Evolutionary conservation across 495 filamentous ascomycete genomes (phyloP).

Genomic region (Podospora fimiseda): DNA sequence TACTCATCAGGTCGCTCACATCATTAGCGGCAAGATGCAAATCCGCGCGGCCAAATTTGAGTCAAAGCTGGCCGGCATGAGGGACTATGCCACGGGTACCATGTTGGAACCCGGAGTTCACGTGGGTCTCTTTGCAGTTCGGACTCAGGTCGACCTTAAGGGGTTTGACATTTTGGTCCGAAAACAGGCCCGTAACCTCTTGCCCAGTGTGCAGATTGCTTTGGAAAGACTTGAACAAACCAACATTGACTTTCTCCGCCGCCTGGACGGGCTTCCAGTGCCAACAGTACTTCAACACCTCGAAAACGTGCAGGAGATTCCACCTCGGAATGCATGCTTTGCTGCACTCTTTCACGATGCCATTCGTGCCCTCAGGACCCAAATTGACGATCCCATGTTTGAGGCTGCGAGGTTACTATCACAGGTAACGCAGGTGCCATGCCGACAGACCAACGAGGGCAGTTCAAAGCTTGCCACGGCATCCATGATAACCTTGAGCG

Average conservation of each 20-base stretch:
- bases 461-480: slow-evolving; percentile 26
- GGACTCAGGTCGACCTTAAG: slow-evolving; percentile 54
- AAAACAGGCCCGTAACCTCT: slow-evolving; percentile 53
- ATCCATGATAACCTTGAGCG: slow-evolving; percentile 35
- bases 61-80: slow-evolving; percentile 55
- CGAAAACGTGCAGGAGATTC: slow-evolving; percentile 25
- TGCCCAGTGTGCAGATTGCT: slow-evolving; percentile 60
- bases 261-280: slow-evolving; percentile 54
- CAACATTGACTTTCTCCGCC: slow-evolving; percentile 52
- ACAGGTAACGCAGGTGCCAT: slow-evolving; percentile 35
- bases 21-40: slow-evolving; percentile 65
- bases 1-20: slow-evolving; percentile 58
- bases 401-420: slow-evolving; percentile 37
- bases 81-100: slow-evolving; percentile 46
- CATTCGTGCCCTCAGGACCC: slow-evolving; percentile 31
- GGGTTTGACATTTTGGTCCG: slow-evolving; percentile 72
- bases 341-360: slow-evolving; percentile 31
- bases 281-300: slow-evolving; percentile 45
- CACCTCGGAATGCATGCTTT: slow-evolving; percentile 22
- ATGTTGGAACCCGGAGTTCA: slow-evolving; percentile 63
- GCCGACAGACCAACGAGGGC: slow-evolving; percentile 18
- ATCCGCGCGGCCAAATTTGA: slow-evolving; percentile 51
- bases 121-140: slow-evolving; percentile 67
- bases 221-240: slow-evolving; percentile 49
- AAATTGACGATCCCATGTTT: slow-evolving; percentile 37